These are phyloP conservation scores for Candida pini DNA, from an alignment of 805 yeast species.

Conservation along the genomic window DNA sequence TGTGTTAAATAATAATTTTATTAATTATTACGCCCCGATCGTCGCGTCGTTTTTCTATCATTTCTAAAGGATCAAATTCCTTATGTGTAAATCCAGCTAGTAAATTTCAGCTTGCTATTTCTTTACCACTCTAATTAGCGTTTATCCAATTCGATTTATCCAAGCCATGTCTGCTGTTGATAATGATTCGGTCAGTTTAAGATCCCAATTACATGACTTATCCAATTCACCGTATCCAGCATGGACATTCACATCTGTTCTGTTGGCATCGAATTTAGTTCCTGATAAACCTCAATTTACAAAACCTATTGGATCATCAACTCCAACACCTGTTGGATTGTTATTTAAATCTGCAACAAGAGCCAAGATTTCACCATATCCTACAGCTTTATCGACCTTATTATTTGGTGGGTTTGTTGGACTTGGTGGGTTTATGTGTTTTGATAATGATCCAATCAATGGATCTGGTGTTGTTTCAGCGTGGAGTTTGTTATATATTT, in stretches of 20 bases:
- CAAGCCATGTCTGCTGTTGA: too few species aligned
- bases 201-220: constrained; percentile 5
- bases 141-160: too few species aligned
- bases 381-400: constrained; percentile 24
- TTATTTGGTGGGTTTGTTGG: constrained; percentile 59
- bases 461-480: constrained; percentile 80
- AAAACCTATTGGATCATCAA: constrained; percentile 15
- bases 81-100: too few species aligned
- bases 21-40: constrained; percentile 7
- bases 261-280: constrained; percentile 23
- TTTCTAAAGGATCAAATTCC: too few species aligned
- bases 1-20: too few species aligned
- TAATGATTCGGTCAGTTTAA: too few species aligned
- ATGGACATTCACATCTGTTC: constrained; percentile 32
- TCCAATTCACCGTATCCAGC: constrained; percentile 44
- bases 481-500: constrained; percentile 70
- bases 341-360: constrained; percentile 9
- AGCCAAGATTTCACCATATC: constrained; percentile 21
- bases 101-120: too few species aligned
- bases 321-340: constrained; percentile 11
- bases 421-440: constrained; percentile 67
- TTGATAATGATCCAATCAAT: constrained; percentile 69
- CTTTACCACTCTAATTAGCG: too few species aligned
- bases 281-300: neutral
- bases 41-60: too few species aligned